Evolutionary conservation across 2,329 filamentous ascomycete species (phyloP).

Genomic region (Fusarium duplospermum): DNA sequence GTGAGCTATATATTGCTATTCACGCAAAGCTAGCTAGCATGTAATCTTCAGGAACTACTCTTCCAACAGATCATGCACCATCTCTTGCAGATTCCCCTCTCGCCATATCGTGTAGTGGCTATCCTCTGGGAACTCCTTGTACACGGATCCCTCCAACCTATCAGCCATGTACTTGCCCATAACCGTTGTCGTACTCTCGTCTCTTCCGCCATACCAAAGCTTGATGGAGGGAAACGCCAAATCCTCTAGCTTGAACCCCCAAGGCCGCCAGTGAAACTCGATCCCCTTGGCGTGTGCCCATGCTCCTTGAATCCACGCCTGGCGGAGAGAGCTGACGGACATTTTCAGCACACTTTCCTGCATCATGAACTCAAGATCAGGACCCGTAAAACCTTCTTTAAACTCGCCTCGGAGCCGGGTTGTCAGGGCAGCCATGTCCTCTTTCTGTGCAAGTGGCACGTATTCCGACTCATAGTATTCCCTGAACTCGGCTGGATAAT

Average conservation of each 20-base stretch:
- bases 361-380: not conserved
- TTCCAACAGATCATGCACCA: not conserved
- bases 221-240: not conserved
- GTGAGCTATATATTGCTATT: not conserved
- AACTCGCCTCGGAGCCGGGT: not conserved
- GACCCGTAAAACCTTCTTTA: not conserved
- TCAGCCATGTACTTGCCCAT: not conserved
- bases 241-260: not conserved
- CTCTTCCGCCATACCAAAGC: not conserved
- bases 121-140: not conserved
- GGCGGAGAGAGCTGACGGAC: not conserved
- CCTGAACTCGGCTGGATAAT: not conserved
- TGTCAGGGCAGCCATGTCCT: not conserved
- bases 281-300: not conserved
- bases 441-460: not conserved
- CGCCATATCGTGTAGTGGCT: not conserved
- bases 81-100: not conserved
- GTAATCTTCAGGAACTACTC: accelerated
- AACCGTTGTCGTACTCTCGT: not conserved
- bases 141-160: not conserved
- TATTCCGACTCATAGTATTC: not conserved
- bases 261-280: not conserved
- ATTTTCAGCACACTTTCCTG: not conserved
- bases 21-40: not conserved
- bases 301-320: not conserved